Percentiles rank a stretch among this genome's conserved stretches.
Evolutionary conservation across 108 stramenopile species (phyloP).

Genomic region (Pseudonitzschia pungens): DNA sequence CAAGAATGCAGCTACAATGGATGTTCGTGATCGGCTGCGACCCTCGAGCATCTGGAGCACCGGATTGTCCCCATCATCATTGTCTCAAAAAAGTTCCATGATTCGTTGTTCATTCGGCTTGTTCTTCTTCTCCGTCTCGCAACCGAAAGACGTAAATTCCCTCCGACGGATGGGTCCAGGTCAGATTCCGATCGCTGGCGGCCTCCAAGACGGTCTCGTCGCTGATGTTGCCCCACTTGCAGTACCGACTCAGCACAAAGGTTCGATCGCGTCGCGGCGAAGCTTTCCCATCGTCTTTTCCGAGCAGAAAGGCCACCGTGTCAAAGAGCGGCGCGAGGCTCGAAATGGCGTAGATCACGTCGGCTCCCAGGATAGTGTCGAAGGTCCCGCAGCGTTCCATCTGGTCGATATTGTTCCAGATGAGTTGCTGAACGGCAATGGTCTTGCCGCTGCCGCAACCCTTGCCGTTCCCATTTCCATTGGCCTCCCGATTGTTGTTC

Average conservation of each 20-base stretch:
- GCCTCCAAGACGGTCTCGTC: constrained; percentile 39
- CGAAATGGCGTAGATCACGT: constrained; percentile 24
- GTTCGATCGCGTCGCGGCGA: not conserved
- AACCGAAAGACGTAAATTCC: constrained; percentile 34
- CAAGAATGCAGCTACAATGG: too few species aligned
- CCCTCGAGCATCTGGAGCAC: too few species aligned
- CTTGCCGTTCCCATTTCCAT: too few species aligned
- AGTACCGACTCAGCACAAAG: constrained; percentile 29
- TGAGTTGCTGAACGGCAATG: constrained; percentile 75
- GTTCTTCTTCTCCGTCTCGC: not conserved
- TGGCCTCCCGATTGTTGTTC: not conserved
- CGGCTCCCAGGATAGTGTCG: constrained; percentile 44
- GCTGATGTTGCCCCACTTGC: constrained; percentile 30
- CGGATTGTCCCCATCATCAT: too few species aligned
- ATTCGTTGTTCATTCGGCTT: too few species aligned
- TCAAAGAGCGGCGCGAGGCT: constrained; percentile 29
- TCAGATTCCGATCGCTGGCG: constrained; percentile 29
- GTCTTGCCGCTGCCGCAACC: too few species aligned
- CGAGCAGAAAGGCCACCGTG: constrained; percentile 20
- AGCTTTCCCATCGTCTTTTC: not conserved
- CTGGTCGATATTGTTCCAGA: constrained; percentile 40
- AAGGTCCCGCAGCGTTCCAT: constrained; percentile 51
- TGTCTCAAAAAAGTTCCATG: too few species aligned
- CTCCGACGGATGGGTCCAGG: constrained; percentile 32
- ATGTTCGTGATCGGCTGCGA: too few species aligned